phyloP scores from a whole-genome alignment of 2,329 filamentous ascomycete genomes.

The Alternaria postmessia region DNA sequence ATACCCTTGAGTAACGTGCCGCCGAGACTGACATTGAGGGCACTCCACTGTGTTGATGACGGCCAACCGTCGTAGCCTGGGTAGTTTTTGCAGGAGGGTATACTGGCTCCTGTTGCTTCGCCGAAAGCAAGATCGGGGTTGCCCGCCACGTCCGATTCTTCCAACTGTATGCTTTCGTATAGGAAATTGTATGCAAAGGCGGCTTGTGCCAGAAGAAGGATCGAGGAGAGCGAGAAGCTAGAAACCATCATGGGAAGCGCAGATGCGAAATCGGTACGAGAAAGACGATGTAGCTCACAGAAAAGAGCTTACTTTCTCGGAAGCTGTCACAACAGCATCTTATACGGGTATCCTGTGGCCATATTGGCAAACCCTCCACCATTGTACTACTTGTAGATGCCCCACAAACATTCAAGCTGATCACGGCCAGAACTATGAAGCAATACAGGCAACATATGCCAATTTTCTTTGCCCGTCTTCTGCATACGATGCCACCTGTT shows the following conservation, averaged over 20 bases:
- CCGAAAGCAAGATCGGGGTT: slow-evolving; percentile 38
- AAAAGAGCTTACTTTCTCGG: not conserved
- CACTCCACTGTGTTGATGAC: slow-evolving; percentile 28
- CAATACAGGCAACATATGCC: not conserved
- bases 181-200: slow-evolving; percentile 33
- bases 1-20: slow-evolving; percentile 34
- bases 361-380: not conserved
- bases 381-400: not conserved
- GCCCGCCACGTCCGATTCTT: slow-evolving; percentile 27
- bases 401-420: not conserved
- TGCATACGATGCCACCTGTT: not conserved
- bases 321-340: not conserved
- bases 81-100: slow-evolving; percentile 33
- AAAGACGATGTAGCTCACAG: no score
- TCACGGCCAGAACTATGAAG: not conserved
- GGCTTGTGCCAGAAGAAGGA: slow-evolving; percentile 3
- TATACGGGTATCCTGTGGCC: not conserved
- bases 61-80: slow-evolving; percentile 39
- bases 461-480: no score
- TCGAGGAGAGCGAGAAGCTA: not conserved
- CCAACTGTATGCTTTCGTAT: slow-evolving; percentile 33
- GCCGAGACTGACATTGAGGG: slow-evolving; percentile 32
- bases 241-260: not conserved
- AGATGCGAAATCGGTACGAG: not conserved
- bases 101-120: slow-evolving; percentile 4